Evolutionary conservation across 148 eudicot genomes (phyloP), one percentile per base, ranked within the genome.

Genomic region (Rhododendron ovatum): DNA sequence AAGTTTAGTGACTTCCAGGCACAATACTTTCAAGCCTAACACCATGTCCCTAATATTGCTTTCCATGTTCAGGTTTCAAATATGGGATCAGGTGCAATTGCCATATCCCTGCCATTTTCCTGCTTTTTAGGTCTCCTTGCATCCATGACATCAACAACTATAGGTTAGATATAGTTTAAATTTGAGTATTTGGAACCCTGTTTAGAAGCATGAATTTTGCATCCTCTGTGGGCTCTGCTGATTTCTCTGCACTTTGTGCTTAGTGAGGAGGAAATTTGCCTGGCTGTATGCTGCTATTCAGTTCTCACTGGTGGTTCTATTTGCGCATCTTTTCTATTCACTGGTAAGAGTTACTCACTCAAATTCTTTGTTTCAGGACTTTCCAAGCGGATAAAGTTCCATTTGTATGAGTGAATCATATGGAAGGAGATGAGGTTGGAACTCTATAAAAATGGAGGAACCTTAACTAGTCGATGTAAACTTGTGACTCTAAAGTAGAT

Each of bases 71-170:
- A 98, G 99, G 91, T 93, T 61, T 79, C 84, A 47, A 94, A 84
- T 83, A 85, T 95, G 98, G 98, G 98, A 57, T 91, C 98, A 30
- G 91, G 98, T 86, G 99, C 99, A n/a, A 94, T 98, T 80, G 98
- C 99, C 81, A 93, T 98, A 73, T 90, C 99, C 41, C 91, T 98
- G 86, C 99, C 99, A 53, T 95, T 98, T 92, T 95, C 99, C 13
- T 95, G 98, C 91, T 93, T 98, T 76, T 88, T 98, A 89, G 99
- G 99, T 83, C 96, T 98, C 84, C 92, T 98, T 85, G 95, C 99
- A 78, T 95, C 98, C 30, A 98, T 98, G 96, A 94, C 96, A 61
- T 90, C 98, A 18, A 93, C 99, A 78, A 94, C 98, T 30, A 94
- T 97, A 96, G 99, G 99, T 98, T 98, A 92, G 14, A 39, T n/a